Conservation (phyloP, 306 rosid genomes). For the Cyclanthera cordifolia region DNA sequence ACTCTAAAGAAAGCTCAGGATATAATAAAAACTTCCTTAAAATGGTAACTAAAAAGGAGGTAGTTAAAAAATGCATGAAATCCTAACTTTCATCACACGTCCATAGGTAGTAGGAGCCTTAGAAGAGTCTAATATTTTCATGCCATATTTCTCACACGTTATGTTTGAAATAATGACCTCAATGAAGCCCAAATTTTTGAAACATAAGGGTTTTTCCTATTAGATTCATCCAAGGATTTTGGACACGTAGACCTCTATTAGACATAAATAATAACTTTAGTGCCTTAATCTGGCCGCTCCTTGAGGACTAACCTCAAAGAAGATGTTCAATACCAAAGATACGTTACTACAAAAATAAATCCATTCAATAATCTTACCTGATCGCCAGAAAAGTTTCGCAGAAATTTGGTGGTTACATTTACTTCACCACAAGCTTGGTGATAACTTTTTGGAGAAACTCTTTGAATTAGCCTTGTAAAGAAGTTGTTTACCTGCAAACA, state of each 20-base stretch:
- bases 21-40: neutral
- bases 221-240: neutral
- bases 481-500: constrained; percentile 65
- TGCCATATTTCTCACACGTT: neutral
- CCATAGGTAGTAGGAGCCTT: neutral
- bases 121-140: too few species aligned
- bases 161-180: neutral
- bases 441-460: constrained; percentile 97
- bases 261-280: too few species aligned
- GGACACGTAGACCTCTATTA: neutral
- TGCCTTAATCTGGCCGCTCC: neutral
- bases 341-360: neutral
- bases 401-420: constrained; percentile 67
- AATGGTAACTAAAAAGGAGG: neutral
- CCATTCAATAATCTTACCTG: constrained; percentile 43
- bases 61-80: neutral
- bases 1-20: neutral
- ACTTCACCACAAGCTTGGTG: constrained; percentile 84
- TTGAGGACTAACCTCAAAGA: neutral
- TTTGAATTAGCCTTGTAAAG: constrained; percentile 79
- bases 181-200: neutral
- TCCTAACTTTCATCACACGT: neutral
- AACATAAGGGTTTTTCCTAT: neutral
- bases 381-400: constrained; percentile 83
- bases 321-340: neutral